Base-by-base conservation (phyloP, 352 stramenopile species). In the Phytophthora idaei region DNA sequence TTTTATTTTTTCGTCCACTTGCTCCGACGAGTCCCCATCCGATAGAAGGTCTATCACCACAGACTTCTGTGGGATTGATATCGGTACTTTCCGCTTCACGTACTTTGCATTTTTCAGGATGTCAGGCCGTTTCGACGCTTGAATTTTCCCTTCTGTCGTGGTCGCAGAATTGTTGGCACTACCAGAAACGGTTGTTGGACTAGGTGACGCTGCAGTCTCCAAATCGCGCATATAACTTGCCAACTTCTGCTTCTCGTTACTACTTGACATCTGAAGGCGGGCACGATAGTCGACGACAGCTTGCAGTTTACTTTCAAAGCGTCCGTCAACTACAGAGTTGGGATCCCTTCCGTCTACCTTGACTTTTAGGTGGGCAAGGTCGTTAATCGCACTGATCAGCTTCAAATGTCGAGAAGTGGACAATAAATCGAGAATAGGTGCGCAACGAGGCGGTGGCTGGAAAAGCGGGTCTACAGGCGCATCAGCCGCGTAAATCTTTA, bases 361-460 rank as follows among this genome's bases (percentile, higher is more conserved):
- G 4, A 87, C 68, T 17, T 85, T 75, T 21, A 86, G 74, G 41
- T 92, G 83, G 4, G 85, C 85, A 8, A 93, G 77, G 29, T 91
- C 83, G 57, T 87, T 92, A 47, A 92, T 89, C 4, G 83, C 81
- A 61, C 77, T 86, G 45, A 89, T 83, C 47, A 93, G 31, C 53
- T 90, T 90, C 48, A 93, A 51, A 70, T 90, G 81, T 0, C 85
- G 81, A 56, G 85, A 88, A 0, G 81, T 93, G 14, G 85, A 89
- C 46, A 91, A 62, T 37, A 92, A 74, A 66, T 93, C 81, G 29
- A 91, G 69, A 25, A 93, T 75, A 1, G 79, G 78, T 9, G 80
- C 59, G 25, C 73, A 85, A 14, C 70, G 76, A 31, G 83, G 85
- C 8, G 85, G 80, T 4, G 80, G 71, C 36, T 90, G 75, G 49